Conservation (phyloP, 2,329 filamentous ascomycete species). For the Phyllosticta ampelicida region DNA sequence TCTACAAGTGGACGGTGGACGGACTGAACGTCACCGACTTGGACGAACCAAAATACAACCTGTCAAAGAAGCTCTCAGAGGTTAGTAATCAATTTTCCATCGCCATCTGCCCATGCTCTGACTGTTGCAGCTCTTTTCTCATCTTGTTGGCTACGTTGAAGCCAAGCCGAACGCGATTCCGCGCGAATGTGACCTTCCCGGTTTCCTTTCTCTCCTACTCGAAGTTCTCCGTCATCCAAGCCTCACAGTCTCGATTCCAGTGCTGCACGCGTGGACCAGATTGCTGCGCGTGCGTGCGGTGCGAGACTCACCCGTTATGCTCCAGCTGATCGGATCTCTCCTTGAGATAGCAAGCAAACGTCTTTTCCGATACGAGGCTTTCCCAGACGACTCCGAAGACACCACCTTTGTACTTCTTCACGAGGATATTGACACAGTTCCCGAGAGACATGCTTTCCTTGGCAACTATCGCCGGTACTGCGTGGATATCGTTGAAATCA, state of each 20-base stretch:
- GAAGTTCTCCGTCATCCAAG: slow-evolving; percentile 74
- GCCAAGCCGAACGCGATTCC: slow-evolving; percentile 61
- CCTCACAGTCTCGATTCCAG: slow-evolving; percentile 84
- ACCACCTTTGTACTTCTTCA: slow-evolving; percentile 70
- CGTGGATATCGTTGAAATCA: slow-evolving; percentile 72
- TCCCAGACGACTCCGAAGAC: slow-evolving; percentile 73
- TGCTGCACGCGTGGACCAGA: slow-evolving; percentile 81
- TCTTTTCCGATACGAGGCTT: slow-evolving; percentile 74
- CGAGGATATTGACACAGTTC: slow-evolving; percentile 90
- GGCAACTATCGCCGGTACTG: slow-evolving; percentile 93
- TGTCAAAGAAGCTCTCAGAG: slow-evolving; percentile 91
- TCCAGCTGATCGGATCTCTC: slow-evolving; percentile 58
- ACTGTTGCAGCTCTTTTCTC: slow-evolving; percentile 62
- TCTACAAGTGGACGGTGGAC: slow-evolving; percentile 72
- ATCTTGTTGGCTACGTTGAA: slow-evolving; percentile 73
- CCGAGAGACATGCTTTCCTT: slow-evolving; percentile 87
- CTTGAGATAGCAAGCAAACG: slow-evolving; percentile 75
- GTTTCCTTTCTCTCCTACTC: slow-evolving; percentile 70
- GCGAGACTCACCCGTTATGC: slow-evolving; percentile 51
- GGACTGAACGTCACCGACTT: slow-evolving; percentile 71
- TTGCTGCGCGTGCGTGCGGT: slow-evolving; percentile 64
- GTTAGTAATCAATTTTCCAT: slow-evolving; percentile 36
- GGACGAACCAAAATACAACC: slow-evolving; percentile 82
- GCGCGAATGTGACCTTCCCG: slow-evolving; percentile 54
- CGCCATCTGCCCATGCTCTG: neutral